Evolutionary conservation across 2,329 filamentous ascomycete genomes (phyloP), one percentile per base, ranked within the genome.

Genomic region (Talaromyces marneffei): DNA sequence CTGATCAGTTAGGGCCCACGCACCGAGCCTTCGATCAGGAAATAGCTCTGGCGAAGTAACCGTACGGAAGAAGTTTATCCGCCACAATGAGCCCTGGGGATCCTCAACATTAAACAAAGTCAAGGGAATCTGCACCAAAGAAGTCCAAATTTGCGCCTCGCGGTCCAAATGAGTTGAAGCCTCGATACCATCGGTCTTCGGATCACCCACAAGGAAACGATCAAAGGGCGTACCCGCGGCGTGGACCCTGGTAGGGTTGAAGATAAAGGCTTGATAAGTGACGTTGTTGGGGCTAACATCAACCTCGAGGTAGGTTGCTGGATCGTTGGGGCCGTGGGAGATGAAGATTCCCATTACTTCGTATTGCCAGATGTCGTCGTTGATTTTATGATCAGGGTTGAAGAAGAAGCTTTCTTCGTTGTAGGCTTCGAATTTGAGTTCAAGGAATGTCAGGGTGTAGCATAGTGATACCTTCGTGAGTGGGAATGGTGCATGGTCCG

Each of bases 1-100:
- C 39, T 59, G 44, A 25, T 44, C 40, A 20, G 60, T 57, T 12
- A 55, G 60, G 23, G 55, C 59, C 60, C 60, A 62, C 14, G 60
- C 60, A 39, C 60, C 60, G 14, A 62, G 25, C 4, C 46, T 58
- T 39, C 59, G 60, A n/a, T 62, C 55, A 4, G 60, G 60, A 31
- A 59, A 62, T 14, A 40, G 59, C 37, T 56, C 57, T 14, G 60
- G 60, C 39, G 60, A 62, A 10, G 60, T 62, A 23, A 62, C 59
- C 6, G 60, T 62, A 23, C 60, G 60, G 46, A 62, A 62, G 25
- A 62, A 62, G 23, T 62, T 62, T 55, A 62, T 62, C 18, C 60
- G 55, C 60, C 60, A 62, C 29, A 39, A 35, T 6, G 60, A 62
- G 1, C 60, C 60, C 20, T 48, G 42, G 29, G 55, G 27, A 27